Conservation (phyloP, 768 basidiomycete species). For the Mycena filopes region DNA sequence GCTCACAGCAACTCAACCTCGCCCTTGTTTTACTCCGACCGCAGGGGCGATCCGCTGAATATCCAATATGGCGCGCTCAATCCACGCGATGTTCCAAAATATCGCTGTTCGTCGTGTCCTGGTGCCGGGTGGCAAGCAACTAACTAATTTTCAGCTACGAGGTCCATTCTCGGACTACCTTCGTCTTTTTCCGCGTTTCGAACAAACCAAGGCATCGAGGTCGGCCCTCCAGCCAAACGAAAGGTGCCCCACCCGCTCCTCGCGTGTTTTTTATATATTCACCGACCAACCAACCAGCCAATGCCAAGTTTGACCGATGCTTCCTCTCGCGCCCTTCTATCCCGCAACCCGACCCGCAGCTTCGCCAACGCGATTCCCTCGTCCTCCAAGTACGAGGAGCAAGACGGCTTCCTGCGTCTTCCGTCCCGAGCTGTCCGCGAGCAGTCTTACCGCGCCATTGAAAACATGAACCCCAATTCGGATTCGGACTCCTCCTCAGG, state of each 20-base stretch:
- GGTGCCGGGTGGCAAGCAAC: constrained; percentile 46
- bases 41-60: constrained; percentile 73
- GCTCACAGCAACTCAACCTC: constrained; percentile 39
- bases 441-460: constrained; percentile 64
- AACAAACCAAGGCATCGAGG: constrained; percentile 65
- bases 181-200: constrained; percentile 58
- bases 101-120: constrained; percentile 56
- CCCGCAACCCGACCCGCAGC: constrained; percentile 60
- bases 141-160: constrained; percentile 69
- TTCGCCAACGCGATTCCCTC: constrained; percentile 48
- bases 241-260: constrained; percentile 49
- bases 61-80: constrained; percentile 75
- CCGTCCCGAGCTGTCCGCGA: constrained; percentile 53
- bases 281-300: constrained; percentile 38
- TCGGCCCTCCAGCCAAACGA: constrained; percentile 54
- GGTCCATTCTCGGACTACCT: constrained; percentile 72
- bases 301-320: constrained; percentile 68
- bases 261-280: constrained; percentile 1
- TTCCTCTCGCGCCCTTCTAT: constrained; percentile 62
- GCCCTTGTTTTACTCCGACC: constrained; percentile 68
- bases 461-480: constrained; percentile 44
- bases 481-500: constrained; percentile 45
- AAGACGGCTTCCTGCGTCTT: constrained; percentile 74
- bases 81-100: constrained; percentile 73
- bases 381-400: constrained; percentile 64